Evolutionary conservation across 805 yeast genomes (phyloP).

Genomic region (Kodamaea nitidulidarum): DNA sequence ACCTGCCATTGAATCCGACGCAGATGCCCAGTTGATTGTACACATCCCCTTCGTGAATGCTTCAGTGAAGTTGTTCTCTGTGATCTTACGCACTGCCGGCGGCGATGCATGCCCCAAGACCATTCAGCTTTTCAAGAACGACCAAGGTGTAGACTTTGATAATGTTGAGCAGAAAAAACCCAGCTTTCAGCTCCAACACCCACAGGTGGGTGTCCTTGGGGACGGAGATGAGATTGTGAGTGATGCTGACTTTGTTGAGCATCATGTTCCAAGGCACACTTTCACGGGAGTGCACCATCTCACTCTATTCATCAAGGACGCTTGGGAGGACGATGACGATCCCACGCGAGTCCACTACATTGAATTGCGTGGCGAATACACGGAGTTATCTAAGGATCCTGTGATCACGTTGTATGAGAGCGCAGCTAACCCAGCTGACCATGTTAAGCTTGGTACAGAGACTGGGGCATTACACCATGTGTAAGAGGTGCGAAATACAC

Average conservation of each 20-base stretch:
- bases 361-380: constrained; percentile 74
- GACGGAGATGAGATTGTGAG: constrained; percentile 36
- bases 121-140: constrained; percentile 71
- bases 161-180: constrained; percentile 48
- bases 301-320: constrained; percentile 63
- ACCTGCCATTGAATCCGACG: constrained; percentile 59
- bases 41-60: constrained; percentile 74
- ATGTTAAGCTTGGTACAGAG: constrained; percentile 35
- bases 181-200: constrained; percentile 55
- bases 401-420: constrained; percentile 78
- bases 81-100: constrained; percentile 64
- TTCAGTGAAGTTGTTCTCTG: constrained; percentile 66
- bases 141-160: constrained; percentile 68
- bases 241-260: constrained; percentile 68
- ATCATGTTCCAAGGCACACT: constrained; percentile 67
- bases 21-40: constrained; percentile 75
- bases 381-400: constrained; percentile 60
- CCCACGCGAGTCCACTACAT: constrained; percentile 58
- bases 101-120: constrained; percentile 63
- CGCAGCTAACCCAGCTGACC: constrained; percentile 92
- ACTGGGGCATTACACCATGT: background rate
- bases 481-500: background rate
- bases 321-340: constrained; percentile 41
- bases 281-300: constrained; percentile 69
- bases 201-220: constrained; percentile 51